These are phyloP conservation scores for Pseudogymnoascus sp. DNA, from an alignment of 2,329 filamentous ascomycete genomes.

Conservation along the genomic window DNA sequence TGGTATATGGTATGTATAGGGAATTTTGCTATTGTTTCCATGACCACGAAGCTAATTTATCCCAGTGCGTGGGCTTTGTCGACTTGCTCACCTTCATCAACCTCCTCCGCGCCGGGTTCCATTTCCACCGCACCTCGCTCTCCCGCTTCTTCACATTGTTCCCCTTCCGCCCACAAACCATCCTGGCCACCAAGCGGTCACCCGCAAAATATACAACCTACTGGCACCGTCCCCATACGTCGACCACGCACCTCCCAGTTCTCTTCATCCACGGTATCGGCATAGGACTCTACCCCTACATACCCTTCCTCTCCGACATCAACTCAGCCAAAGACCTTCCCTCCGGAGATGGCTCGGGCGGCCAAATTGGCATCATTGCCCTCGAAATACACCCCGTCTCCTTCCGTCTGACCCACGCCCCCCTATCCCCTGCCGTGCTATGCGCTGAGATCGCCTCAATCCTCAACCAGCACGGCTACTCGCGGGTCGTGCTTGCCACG, in stretches of 20 bases:
- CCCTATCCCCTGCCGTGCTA: constrained; percentile 39
- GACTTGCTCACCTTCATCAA: constrained; percentile 28
- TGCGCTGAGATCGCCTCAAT: constrained; percentile 44
- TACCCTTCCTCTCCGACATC: constrained; percentile 44
- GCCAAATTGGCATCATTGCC: constrained; percentile 47
- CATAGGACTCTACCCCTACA: constrained; percentile 49
- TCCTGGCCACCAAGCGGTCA: constrained; percentile 38
- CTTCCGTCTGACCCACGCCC: constrained; percentile 44
- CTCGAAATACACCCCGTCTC: constrained; percentile 51
- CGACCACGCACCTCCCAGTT: constrained; percentile 45
- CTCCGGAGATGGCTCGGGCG: constrained; percentile 30
- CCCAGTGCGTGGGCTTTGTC: constrained; percentile 27
- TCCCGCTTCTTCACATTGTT: constrained; percentile 39
- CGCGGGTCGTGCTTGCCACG: constrained; percentile 43
- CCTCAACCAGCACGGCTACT: constrained; percentile 40
- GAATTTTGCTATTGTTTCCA: background rate
- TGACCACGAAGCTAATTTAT: constrained; percentile 8
- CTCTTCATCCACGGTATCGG: constrained; percentile 58
- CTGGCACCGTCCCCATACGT: constrained; percentile 53
- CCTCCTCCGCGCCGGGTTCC: constrained; percentile 37
- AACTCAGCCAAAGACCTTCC: constrained; percentile 23
- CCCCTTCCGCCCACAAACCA: constrained; percentile 42
- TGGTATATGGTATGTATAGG: constrained; percentile 45
- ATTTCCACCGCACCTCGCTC: constrained; percentile 37
- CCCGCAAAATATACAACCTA: constrained; percentile 43